Percentiles rank a stretch among this genome's conserved stretches.
These are phyloP conservation scores for Nemophila menziesii DNA, from an alignment of 257 asterid species.

Conservation along the genomic window DNA sequence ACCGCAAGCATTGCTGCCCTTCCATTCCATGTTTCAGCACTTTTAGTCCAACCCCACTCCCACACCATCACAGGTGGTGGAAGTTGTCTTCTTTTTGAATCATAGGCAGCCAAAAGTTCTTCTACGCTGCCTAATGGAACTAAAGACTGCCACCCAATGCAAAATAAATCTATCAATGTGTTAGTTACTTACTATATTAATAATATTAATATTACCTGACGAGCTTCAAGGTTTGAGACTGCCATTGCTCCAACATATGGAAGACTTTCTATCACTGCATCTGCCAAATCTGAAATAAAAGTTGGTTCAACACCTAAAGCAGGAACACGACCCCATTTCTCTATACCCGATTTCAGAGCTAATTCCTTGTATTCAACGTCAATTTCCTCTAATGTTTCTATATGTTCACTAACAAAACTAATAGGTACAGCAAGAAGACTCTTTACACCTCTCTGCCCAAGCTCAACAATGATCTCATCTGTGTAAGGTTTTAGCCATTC, in stretches of 20 bases:
- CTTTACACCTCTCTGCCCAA: constrained; percentile 84
- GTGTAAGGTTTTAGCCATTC: constrained; percentile 99
- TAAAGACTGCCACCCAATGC: constrained; percentile 80
- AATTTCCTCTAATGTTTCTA: constrained; percentile 95
- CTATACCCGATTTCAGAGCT: constrained; percentile 86
- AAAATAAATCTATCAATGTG: background rate
- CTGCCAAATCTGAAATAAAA: constrained; percentile 89
- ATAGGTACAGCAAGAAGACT: constrained; percentile 98
- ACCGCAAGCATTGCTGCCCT: constrained; percentile 99
- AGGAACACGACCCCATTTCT: constrained; percentile 99
- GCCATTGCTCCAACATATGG: constrained; percentile 99
- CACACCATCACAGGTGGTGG: constrained; percentile 91
- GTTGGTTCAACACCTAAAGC: constrained; percentile 93
- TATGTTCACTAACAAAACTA: constrained; percentile 97
- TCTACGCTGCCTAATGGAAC: constrained; percentile 98
- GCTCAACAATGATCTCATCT: constrained; percentile 86
- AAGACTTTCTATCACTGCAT: constrained; percentile 97
- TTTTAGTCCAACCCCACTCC: constrained; percentile 99
- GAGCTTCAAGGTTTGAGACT: constrained; percentile 94
- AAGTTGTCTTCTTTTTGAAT: constrained; percentile 89
- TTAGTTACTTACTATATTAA: too few relatives aligned
- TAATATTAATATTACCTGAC: constrained; percentile 94
- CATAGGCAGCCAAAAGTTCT: constrained; percentile 89
- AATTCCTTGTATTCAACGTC: constrained; percentile 98
- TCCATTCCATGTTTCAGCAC: constrained; percentile 99